These are phyloP conservation scores for Triticum urartu DNA, from an alignment of 176 grass and related monocot species.

Conservation along the genomic window DNA sequence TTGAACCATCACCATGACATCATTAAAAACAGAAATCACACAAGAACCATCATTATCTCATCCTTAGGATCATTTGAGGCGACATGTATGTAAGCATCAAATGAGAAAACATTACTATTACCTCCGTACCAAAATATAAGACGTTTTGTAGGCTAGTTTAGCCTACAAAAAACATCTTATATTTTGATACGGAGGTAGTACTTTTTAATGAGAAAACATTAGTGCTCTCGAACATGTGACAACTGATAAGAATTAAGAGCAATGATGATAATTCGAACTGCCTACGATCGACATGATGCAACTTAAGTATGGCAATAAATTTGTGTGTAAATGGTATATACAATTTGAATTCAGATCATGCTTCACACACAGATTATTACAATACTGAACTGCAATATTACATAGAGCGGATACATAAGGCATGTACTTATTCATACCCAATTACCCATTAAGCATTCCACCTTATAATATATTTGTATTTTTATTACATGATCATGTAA, in stretches of 20 bases:
- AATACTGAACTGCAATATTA: slow-evolving; percentile 6
- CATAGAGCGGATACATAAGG: slow-evolving; percentile 6
- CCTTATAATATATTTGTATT: background rate
- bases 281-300: background rate
- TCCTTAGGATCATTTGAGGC: slow-evolving; percentile 1
- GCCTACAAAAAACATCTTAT: too few relatives aligned
- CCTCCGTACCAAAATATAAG: too few relatives aligned
- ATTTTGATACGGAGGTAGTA: background rate
- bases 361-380: slow-evolving; percentile 22
- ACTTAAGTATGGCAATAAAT: background rate
- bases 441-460: background rate
- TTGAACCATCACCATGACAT: background rate
- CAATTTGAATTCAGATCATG: slow-evolving; percentile 14
- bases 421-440: slow-evolving; percentile 6
- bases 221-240: background rate
- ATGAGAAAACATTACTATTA: background rate
- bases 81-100: background rate
- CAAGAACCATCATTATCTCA: slow-evolving; percentile 1
- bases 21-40: slow-evolving; percentile 9
- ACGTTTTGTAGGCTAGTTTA: too few relatives aligned
- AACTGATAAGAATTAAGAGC: slow-evolving; percentile 18
- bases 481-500: background rate
- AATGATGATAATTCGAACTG: slow-evolving; percentile 17
- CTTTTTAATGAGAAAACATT: slow-evolving; percentile 6
- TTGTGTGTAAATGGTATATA: background rate